These are phyloP conservation scores for Domatiomyces globalis DNA, from an alignment of 2,329 filamentous ascomycete species.

Conservation along the genomic window DNA sequence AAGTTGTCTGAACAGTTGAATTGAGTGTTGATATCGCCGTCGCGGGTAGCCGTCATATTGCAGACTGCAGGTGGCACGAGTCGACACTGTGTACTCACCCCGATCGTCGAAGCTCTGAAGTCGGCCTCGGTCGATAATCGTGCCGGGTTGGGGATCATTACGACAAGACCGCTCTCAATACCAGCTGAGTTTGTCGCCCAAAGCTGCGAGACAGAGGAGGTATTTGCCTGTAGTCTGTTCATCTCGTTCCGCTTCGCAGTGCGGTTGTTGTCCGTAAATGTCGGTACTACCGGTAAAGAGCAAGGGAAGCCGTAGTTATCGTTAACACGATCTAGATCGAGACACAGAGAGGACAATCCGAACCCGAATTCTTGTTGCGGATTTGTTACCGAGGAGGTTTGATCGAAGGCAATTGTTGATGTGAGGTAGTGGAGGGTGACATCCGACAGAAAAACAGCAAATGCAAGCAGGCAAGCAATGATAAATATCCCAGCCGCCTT, in stretches of 20 bases:
- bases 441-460: constrained; percentile 8
- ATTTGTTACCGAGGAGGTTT: constrained; percentile 1
- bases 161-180: constrained; percentile 5
- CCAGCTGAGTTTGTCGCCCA: constrained; percentile 2
- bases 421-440: constrained; percentile 9
- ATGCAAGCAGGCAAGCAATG: constrained; percentile 3
- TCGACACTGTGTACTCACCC: constrained; percentile 12
- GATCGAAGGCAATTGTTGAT: constrained; percentile 6
- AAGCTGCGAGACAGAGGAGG: constrained; percentile 10
- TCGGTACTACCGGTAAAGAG: constrained; percentile 5
- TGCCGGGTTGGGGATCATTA: constrained; percentile 8
- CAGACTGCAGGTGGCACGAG: constrained; percentile 9
- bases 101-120: constrained; percentile 11
- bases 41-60: constrained; percentile 7
- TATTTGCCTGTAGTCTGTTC: constrained; percentile 9
- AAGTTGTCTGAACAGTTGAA: constrained; percentile 17
- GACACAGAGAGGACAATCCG: constrained; percentile 9
- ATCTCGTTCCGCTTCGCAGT: constrained; percentile 12
- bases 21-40: constrained; percentile 5
- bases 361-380: constrained; percentile 4
- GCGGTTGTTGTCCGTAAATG: constrained; percentile 4
- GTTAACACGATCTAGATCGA: constrained; percentile 6
- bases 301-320: constrained; percentile 16
- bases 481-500: constrained; percentile 5
- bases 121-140: constrained; percentile 7